phyloP scores from a whole-genome alignment of 148 eudicot species.

The Vaccinium corymbosum region DNA sequence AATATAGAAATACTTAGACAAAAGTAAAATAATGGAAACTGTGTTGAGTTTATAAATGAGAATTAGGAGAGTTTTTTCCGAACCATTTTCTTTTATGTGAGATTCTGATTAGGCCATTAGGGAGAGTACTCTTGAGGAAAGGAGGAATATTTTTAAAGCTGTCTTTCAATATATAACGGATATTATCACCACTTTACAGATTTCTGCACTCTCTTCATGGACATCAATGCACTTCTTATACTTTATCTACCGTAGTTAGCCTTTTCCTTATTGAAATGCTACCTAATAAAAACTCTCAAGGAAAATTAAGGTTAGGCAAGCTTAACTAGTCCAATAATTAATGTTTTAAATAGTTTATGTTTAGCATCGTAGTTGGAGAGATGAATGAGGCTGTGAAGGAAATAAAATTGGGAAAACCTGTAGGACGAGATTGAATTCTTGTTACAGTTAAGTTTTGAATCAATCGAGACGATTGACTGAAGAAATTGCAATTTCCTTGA shows the following conservation, averaged over 20 bases:
- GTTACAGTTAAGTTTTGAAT: background rate
- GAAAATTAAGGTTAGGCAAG: background rate
- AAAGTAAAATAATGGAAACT: background rate
- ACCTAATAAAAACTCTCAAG: background rate
- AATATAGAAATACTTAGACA: background rate
- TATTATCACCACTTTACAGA: background rate
- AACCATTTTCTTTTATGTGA: background rate
- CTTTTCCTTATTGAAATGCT: background rate
- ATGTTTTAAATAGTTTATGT: background rate
- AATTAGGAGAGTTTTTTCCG: background rate
- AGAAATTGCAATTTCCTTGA: background rate
- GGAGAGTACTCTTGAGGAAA: background rate
- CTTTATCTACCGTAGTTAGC: background rate
- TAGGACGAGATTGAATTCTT: background rate
- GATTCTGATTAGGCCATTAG: background rate
- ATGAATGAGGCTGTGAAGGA: background rate
- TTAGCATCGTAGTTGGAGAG: background rate
- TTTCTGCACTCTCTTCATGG: background rate
- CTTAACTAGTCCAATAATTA: background rate
- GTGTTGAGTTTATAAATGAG: background rate
- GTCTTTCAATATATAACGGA: background rate
- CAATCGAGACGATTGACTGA: background rate
- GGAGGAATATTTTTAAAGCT: background rate
- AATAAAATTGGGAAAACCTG: background rate
- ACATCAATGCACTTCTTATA: background rate